Evolutionary conservation across 306 rosid species (phyloP).

Genomic region (Quercus alba): DNA sequence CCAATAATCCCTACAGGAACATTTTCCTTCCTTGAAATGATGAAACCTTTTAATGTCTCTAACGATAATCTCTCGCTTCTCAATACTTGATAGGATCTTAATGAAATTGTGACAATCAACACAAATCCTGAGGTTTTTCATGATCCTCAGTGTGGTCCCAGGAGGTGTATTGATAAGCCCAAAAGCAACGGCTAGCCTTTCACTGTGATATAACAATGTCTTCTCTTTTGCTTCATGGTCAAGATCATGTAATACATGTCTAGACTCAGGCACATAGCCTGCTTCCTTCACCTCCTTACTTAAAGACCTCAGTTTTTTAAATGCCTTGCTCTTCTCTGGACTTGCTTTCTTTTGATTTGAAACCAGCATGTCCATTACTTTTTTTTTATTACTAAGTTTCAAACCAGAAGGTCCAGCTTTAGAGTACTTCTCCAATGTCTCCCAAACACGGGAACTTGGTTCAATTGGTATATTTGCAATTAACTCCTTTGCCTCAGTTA

Average conservation of each 20-base stretch:
- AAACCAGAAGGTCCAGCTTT: not conserved
- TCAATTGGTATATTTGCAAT: not conserved
- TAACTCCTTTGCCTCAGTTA: not conserved
- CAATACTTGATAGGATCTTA: not conserved
- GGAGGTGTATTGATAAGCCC: slow-evolving; percentile 2
- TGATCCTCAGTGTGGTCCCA: not conserved
- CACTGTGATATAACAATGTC: slow-evolving; percentile 8
- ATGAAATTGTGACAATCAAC: not conserved
- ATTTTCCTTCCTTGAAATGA: slow-evolving; percentile 9
- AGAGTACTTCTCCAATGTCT: not conserved
- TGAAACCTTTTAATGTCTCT: slow-evolving; percentile 9
- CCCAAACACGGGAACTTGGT: not conserved
- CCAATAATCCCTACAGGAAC: slow-evolving; percentile 9
- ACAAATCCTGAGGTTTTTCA: slow-evolving; percentile 1
- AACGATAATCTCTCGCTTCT: not conserved
- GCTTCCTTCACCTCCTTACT: not conserved
- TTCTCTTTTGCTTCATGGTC: slow-evolving; percentile 6
- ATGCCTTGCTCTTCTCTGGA: not conserved
- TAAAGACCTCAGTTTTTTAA: not conserved
- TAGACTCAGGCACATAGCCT: not conserved
- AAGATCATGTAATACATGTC: not conserved
- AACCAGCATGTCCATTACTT: not conserved
- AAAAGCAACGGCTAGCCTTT: slow-evolving; percentile 4
- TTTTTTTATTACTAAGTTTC: not conserved
- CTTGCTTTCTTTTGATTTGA: not conserved